phyloP scores from a whole-genome alignment of 1,284 basidiomycete species.

The Pterula multifida region DNA sequence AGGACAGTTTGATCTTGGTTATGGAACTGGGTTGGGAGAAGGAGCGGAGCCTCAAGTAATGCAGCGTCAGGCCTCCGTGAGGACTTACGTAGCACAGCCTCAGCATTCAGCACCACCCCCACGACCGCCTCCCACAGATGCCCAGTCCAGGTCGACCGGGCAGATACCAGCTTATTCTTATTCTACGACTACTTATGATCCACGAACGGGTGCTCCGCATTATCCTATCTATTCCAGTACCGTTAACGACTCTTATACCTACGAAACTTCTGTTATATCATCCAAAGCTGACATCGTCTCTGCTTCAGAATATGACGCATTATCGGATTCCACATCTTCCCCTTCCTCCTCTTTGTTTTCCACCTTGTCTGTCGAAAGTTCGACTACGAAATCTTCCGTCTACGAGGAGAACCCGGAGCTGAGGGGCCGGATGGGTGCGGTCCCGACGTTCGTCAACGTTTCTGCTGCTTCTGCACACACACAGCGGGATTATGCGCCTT shows the following conservation, averaged over 20 bases:
- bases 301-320: background rate
- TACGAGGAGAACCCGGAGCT: conserved; percentile 1
- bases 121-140: background rate
- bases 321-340: background rate
- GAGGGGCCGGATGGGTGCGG: background rate
- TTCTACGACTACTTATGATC: background rate
- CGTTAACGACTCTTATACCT: background rate
- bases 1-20: background rate
- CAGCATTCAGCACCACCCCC: background rate
- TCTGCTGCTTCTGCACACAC: background rate
- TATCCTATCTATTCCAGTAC: background rate
- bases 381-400: background rate
- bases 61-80: background rate
- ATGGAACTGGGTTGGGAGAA: background rate
- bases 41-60: background rate
- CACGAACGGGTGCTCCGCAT: background rate
- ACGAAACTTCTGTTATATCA: background rate
- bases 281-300: background rate
- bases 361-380: background rate
- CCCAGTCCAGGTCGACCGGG: background rate
- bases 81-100: background rate
- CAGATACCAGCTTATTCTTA: background rate
- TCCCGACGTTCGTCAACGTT: conserved; percentile 1
- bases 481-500: background rate
- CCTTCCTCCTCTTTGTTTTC: background rate